Conservation (phyloP, 2,329 filamentous ascomycete genomes). For the Cercospora brassicicola region DNA sequence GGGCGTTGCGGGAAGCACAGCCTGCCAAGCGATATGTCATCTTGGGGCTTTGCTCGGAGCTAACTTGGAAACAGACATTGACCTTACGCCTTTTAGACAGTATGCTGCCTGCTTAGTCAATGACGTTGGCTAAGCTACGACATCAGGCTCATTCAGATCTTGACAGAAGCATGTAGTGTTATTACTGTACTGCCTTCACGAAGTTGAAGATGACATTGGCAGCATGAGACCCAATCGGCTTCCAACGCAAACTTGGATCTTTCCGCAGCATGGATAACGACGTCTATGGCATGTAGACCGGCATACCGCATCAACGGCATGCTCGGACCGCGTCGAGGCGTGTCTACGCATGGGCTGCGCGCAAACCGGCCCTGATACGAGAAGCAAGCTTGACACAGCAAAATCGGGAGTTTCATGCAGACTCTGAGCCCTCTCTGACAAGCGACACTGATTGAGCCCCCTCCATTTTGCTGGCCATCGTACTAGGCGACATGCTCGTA, state of each 20-base stretch:
- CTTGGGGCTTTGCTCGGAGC: slow-evolving; percentile 2
- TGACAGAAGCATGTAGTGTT: neutral
- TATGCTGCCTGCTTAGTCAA: neutral
- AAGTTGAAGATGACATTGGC: neutral
- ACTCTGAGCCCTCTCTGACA: neutral
- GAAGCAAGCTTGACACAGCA: neutral
- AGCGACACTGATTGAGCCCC: neutral
- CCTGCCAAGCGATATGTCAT: neutral
- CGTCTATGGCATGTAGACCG: neutral
- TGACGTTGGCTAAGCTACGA: neutral
- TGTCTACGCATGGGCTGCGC: neutral
- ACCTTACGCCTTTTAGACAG: neutral
- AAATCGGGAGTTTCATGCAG: neutral
- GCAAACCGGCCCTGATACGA: neutral
- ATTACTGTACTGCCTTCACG: too few relatives aligned
- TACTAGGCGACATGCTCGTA: neutral
- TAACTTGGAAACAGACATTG: neutral
- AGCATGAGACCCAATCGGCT: neutral
- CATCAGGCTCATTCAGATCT: neutral
- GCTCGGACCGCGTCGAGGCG: neutral
- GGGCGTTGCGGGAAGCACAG: neutral
- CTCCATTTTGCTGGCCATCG: neutral
- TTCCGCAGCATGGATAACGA: neutral
- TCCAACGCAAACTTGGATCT: neutral
- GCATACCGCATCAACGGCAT: neutral